Evolutionary conservation across 257 asterid species (phyloP).

Genomic region (Solanum dulcamara): DNA sequence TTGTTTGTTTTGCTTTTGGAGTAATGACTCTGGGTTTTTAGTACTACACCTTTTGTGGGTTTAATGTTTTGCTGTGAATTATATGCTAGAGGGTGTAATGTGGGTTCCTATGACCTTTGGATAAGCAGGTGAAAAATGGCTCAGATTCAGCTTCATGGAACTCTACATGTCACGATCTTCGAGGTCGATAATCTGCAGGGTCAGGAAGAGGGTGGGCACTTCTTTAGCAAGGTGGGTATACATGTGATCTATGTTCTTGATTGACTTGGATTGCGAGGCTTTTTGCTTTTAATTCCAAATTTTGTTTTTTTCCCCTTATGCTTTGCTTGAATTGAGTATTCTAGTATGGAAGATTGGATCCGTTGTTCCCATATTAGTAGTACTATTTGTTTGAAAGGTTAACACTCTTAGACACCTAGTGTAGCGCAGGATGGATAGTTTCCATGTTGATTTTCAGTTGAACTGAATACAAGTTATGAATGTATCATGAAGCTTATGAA

Average conservation of each 20-base stretch:
- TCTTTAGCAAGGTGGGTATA: slow-evolving; percentile 21
- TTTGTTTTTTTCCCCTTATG: neutral
- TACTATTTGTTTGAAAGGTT: neutral
- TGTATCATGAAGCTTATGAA: neutral
- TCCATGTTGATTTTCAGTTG: neutral
- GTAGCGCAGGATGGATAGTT: neutral
- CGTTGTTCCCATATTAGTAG: neutral
- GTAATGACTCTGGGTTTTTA: neutral
- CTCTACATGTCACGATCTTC: slow-evolving; percentile 32
- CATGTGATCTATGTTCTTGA: neutral
- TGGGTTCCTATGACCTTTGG: neutral
- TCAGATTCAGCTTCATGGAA: slow-evolving; percentile 31
- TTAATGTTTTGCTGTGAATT: neutral
- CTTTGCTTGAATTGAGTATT: neutral
- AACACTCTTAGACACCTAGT: neutral
- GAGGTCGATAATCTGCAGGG: slow-evolving; percentile 28
- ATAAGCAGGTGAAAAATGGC: slow-evolving; percentile 22
- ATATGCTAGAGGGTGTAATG: neutral
- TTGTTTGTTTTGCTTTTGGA: neutral
- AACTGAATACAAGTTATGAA: neutral
- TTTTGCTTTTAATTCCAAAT: neutral
- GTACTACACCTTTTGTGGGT: neutral
- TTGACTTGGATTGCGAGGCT: neutral
- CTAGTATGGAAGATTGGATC: neutral
- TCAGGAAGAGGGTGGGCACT: slow-evolving; percentile 8